Conservation (phyloP, 768 basidiomycete species). For the Glaciozyma martinii region DNA sequence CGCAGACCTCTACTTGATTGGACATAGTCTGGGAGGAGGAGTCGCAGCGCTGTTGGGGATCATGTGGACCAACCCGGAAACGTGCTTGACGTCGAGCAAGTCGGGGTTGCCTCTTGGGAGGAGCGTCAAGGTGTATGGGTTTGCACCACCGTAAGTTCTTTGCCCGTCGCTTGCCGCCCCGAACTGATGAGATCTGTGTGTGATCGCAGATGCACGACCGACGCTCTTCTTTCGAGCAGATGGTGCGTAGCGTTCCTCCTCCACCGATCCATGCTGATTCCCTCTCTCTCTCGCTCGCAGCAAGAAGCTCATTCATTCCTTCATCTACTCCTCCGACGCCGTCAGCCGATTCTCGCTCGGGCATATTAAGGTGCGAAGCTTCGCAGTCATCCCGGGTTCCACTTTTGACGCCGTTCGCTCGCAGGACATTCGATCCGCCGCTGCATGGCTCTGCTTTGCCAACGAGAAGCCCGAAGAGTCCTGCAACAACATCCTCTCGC, state of each 20-base stretch:
- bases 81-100: neutral
- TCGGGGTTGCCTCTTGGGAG: neutral
- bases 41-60: neutral
- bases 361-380: neutral
- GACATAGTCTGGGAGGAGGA: neutral
- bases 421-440: slow-evolving; percentile 3
- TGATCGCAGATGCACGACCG: neutral
- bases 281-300: neutral
- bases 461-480: neutral
- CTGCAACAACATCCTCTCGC: slow-evolving; percentile 3
- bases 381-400: no score
- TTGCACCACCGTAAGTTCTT: neutral
- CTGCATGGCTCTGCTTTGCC: slow-evolving; percentile 4
- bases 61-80: neutral
- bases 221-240: neutral
- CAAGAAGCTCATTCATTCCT: neutral
- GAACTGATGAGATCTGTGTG: no score
- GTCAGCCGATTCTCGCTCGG: slow-evolving; percentile 3
- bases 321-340: neutral
- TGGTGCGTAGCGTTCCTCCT: neutral
- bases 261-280: neutral
- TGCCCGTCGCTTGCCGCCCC: no score
- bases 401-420: neutral
- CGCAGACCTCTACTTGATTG: neutral
- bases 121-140: neutral